Evolutionary conservation across 192 early-diverging fungal species (phyloP).

Genomic region (Coemansia sp.): DNA sequence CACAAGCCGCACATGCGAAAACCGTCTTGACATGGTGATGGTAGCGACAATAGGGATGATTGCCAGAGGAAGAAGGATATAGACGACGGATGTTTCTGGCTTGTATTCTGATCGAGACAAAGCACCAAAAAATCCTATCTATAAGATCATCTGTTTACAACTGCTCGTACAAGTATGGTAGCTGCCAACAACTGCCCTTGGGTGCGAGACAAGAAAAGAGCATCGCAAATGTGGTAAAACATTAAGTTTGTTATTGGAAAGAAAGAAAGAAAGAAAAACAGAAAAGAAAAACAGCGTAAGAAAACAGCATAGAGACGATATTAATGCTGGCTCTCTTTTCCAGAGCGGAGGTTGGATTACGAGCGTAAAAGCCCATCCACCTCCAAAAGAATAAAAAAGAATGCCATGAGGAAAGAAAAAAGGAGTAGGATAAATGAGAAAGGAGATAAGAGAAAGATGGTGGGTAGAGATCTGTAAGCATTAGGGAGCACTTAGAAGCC

Average conservation of each 20-base stretch:
- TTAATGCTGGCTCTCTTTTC: too few species aligned
- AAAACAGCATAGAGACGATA: neutral
- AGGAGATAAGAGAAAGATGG: neutral
- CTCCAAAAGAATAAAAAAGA: slow-evolving; percentile 1
- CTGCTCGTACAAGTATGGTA: neutral
- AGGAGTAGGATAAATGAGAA: neutral
- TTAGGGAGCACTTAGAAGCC: slow-evolving; percentile 37
- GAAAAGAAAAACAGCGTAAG: slow-evolving; percentile 9
- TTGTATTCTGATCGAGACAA: too few species aligned
- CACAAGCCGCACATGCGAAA: slow-evolving; percentile 53
- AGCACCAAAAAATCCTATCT: too few species aligned
- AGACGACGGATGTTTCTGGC: too few species aligned
- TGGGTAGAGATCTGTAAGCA: neutral
- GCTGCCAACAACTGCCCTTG: neutral
- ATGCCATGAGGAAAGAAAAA: neutral
- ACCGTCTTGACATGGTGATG: slow-evolving; percentile 9
- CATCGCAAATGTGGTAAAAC: too few species aligned
- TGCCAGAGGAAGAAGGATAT: too few species aligned
- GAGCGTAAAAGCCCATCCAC: too few species aligned
- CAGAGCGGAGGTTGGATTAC: too few species aligned
- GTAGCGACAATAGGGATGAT: too few species aligned
- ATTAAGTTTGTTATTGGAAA: slow-evolving; percentile 2
- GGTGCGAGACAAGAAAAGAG: neutral
- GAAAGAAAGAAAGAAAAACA: slow-evolving; percentile 11
- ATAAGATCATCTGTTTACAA: neutral